phyloP scores from a whole-genome alignment of 2,329 filamentous ascomycete species.

The Biscogniauxia marginata region DNA sequence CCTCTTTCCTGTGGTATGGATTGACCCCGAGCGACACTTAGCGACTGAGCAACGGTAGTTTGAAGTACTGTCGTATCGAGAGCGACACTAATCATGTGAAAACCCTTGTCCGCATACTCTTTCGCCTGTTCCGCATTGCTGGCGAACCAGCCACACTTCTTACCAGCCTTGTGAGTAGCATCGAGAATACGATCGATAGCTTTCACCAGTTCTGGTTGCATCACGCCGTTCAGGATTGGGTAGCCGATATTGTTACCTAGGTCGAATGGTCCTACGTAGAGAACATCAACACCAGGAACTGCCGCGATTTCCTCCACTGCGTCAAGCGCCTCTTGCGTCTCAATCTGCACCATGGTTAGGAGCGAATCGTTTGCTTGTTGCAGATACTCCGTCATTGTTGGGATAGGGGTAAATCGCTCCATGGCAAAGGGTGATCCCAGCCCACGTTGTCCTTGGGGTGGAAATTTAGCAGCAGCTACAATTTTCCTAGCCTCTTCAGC shows the following conservation, averaged over 20 bases:
- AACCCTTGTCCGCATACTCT: constrained; percentile 54
- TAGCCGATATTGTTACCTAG: constrained; percentile 62
- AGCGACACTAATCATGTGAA: constrained; percentile 60
- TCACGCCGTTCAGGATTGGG: constrained; percentile 59
- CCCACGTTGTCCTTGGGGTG: constrained; percentile 52
- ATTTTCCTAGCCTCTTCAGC: constrained; percentile 51
- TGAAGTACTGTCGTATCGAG: constrained; percentile 44
- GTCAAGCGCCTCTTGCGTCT: constrained; percentile 62
- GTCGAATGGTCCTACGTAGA: constrained; percentile 67
- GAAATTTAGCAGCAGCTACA: constrained; percentile 55
- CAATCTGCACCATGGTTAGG: constrained; percentile 66
- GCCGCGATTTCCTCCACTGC: constrained; percentile 61
- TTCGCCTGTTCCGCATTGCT: constrained; percentile 55
- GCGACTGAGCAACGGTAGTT: constrained; percentile 42
- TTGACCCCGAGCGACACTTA: constrained; percentile 47
- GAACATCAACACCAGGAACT: constrained; percentile 58
- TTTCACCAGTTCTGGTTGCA: constrained; percentile 56
- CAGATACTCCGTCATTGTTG: constrained; percentile 55
- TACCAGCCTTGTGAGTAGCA: constrained; percentile 60
- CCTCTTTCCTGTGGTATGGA: constrained; percentile 36
- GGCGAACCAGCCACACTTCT: constrained; percentile 64
- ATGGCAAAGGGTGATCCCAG: constrained; percentile 56
- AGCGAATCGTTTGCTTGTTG: constrained; percentile 56
- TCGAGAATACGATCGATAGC: constrained; percentile 58
- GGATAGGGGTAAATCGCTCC: constrained; percentile 46